Conservation (phyloP, 306 rosid genomes). For the Adenanthera pavonina region DNA sequence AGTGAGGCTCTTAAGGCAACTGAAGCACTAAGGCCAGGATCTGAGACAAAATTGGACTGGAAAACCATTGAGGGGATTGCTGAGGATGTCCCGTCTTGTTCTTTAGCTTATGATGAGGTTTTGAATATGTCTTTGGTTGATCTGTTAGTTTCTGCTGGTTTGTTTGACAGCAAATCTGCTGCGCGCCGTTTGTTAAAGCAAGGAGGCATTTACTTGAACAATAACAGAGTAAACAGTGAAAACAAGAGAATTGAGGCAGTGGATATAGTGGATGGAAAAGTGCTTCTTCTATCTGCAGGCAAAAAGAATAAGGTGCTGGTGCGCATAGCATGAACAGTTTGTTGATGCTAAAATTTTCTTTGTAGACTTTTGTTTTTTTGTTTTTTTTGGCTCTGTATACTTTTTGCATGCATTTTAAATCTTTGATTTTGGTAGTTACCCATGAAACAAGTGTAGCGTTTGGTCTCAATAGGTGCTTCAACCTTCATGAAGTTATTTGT, state of each 20-base stretch:
- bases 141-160: constrained; percentile 86
- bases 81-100: constrained; percentile 85
- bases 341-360: constrained; percentile 36
- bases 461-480: background rate
- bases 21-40: constrained; percentile 86
- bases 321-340: constrained; percentile 57
- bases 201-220: constrained; percentile 94
- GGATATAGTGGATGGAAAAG: constrained; percentile 89
- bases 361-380: constrained; percentile 32
- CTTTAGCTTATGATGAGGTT: constrained; percentile 71
- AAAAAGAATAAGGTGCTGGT: constrained; percentile 96
- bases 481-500: constrained; percentile 2
- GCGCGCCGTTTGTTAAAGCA: constrained; percentile 89
- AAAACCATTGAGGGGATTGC: constrained; percentile 82
- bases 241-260: constrained; percentile 62
- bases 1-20: constrained; percentile 86
- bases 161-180: constrained; percentile 83
- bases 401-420: constrained; percentile 33
- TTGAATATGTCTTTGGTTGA: constrained; percentile 69
- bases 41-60: constrained; percentile 91
- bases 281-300: constrained; percentile 89
- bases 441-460: background rate
- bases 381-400: constrained; percentile 4
- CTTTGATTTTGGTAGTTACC: constrained; percentile 28
- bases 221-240: constrained; percentile 75